phyloP scores from a whole-genome alignment of 139 green algal species.

The Auxenochlorella pyrenoidosa region DNA sequence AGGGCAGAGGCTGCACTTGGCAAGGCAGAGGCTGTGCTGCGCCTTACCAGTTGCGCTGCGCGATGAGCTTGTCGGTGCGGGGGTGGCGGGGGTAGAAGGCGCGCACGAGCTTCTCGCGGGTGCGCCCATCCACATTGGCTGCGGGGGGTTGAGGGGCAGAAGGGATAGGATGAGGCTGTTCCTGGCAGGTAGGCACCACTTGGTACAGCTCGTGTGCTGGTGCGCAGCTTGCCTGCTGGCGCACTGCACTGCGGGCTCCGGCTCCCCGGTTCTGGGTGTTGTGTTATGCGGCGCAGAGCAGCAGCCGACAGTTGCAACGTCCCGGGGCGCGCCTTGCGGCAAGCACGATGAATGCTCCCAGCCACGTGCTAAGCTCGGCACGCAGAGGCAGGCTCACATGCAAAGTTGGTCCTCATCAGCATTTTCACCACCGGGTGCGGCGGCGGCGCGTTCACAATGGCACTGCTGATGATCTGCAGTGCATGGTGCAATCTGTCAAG shows the following conservation, averaged over 20 bases:
- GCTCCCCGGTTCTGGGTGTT: background rate
- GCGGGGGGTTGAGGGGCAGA: conserved; percentile 21
- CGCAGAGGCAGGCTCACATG: conserved; percentile 17
- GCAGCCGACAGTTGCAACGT: too few relatives aligned
- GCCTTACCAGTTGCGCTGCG: conserved; percentile 58
- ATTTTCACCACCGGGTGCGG: conserved; percentile 50
- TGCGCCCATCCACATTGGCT: conserved; percentile 35
- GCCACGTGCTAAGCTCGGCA: too few relatives aligned
- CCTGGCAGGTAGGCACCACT: too few relatives aligned
- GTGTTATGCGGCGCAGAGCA: background rate
- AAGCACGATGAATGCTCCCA: too few relatives aligned
- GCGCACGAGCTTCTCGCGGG: conserved; percentile 45
- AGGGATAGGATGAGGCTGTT: too few relatives aligned
- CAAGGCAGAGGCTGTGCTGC: background rate
- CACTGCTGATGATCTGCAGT: conserved; percentile 60
- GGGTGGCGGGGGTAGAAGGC: conserved; percentile 34
- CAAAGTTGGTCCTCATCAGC: conserved; percentile 52
- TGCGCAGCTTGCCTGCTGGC: too few relatives aligned
- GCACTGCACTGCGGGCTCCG: background rate
- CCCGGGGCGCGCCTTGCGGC: too few relatives aligned
- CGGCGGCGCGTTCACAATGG: conserved; percentile 65
- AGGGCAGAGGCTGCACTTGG: too few relatives aligned
- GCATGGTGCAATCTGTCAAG: too few relatives aligned
- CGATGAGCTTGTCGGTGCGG: conserved; percentile 49
- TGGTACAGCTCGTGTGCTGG: too few relatives aligned